Percentiles rank a stretch among this genome's conserved stretches.
These are phyloP conservation scores for Ordospora colligata DNA, from an alignment of 371 early-diverging fungal genomes.

Conservation along the genomic window DNA sequence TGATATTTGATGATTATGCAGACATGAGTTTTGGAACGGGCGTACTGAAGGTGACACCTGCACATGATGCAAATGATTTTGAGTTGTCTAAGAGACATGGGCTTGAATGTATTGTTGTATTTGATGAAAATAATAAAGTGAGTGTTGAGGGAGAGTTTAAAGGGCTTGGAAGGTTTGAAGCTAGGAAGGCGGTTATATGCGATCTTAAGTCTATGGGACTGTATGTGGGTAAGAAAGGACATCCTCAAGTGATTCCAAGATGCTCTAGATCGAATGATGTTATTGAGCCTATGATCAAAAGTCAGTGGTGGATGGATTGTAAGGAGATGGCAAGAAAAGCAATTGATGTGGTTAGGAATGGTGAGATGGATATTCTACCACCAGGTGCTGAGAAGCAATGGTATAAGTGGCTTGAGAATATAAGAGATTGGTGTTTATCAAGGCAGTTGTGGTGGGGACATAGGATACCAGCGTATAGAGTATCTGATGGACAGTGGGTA, in stretches of 20 bases:
- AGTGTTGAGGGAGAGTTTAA: constrained; percentile 73
- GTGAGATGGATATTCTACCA: constrained; percentile 77
- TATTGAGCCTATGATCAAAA: constrained; percentile 91
- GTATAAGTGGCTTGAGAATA: constrained; percentile 89
- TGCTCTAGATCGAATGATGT: constrained; percentile 82
- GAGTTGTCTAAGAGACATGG: constrained; percentile 85
- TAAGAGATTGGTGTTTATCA: constrained; percentile 87
- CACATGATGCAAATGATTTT: constrained; percentile 97
- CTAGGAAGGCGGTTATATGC: constrained; percentile 74
- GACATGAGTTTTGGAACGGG: constrained; percentile 94
- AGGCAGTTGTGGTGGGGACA: constrained; percentile 99
- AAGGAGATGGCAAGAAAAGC: constrained; percentile 70
- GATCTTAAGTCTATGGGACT: constrained; percentile 75
- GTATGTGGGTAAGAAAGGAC: constrained; percentile 73
- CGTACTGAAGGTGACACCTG: constrained; percentile 96
- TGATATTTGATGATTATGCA: constrained; percentile 77
- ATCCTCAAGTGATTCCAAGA: constrained; percentile 83
- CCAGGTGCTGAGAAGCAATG: constrained; percentile 77
- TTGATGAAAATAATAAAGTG: constrained; percentile 85
- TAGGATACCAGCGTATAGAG: constrained; percentile 86
- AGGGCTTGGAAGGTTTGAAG: constrained; percentile 87
- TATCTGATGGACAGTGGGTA: constrained; percentile 73
- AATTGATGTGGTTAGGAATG: constrained; percentile 68
- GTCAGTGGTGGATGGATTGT: constrained; percentile 97
- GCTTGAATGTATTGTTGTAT: constrained; percentile 77